Evolutionary conservation across 768 basidiomycete species (phyloP).

Genomic region (Termitomyces heimii): DNA sequence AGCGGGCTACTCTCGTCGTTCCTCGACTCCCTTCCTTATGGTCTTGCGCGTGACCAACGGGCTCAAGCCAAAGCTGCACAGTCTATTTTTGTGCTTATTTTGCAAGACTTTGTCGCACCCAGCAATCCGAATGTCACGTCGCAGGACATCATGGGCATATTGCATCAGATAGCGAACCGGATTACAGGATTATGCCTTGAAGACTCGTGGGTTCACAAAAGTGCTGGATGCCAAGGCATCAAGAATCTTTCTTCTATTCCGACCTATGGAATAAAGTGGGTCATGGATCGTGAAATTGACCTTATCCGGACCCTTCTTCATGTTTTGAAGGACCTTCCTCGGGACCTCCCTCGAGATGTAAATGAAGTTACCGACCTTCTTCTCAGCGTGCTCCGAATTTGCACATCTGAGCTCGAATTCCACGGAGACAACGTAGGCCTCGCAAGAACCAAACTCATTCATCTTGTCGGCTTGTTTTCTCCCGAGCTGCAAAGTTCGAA

Average conservation of each 20-base stretch:
- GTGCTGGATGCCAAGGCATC: constrained; percentile 85
- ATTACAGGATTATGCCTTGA: constrained; percentile 87
- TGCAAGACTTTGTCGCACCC: constrained; percentile 61
- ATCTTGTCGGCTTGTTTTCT: constrained; percentile 78
- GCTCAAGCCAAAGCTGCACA: constrained; percentile 58
- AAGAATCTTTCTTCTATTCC: constrained; percentile 70
- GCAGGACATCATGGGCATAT: constrained; percentile 56
- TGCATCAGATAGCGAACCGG: constrained; percentile 79
- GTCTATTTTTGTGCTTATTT: constrained; percentile 52
- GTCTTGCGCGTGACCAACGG: constrained; percentile 59
- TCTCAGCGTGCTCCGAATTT: constrained; percentile 55
- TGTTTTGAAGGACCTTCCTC: constrained; percentile 90
- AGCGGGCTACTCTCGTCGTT: constrained; percentile 59
- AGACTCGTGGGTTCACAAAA: constrained; percentile 85
- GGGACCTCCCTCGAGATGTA: constrained; percentile 79
- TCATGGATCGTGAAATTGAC: constrained; percentile 83
- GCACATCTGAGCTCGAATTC: constrained; percentile 44
- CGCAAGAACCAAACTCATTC: constrained; percentile 52
- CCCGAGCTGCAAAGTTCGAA: constrained; percentile 87
- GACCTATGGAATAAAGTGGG: constrained; percentile 70
- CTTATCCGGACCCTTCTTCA: constrained; percentile 86
- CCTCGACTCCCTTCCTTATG: constrained; percentile 77
- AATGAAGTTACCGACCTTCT: constrained; percentile 78
- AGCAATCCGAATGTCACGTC: constrained; percentile 38
- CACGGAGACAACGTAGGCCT: constrained; percentile 34